A percentile compares a stretch with the other conserved stretches of the same genome.
Conservation (phyloP, 1,284 basidiomycete genomes). For the Marasmius tenuissimus region DNA sequence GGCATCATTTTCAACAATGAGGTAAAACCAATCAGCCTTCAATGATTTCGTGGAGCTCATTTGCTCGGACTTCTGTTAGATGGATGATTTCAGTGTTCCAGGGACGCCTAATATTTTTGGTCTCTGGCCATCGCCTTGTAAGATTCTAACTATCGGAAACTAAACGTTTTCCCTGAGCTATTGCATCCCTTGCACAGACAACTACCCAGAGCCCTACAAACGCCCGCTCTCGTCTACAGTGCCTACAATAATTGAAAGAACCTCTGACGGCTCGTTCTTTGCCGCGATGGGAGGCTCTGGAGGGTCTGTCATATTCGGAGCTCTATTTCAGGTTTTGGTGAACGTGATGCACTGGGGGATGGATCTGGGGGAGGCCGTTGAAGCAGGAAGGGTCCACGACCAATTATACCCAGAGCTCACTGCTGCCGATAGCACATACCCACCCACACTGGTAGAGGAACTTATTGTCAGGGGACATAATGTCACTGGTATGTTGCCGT, state of each 20-base stretch:
- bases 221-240: conserved; percentile 84
- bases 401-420: conserved; percentile 77
- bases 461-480: conserved; percentile 72
- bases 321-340: conserved; percentile 80
- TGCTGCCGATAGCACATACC: conserved; percentile 66
- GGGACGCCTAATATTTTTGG: conserved; percentile 83
- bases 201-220: conserved; percentile 86
- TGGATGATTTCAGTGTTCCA: conserved; percentile 89
- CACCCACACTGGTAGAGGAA: conserved; percentile 50
- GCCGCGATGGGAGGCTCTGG: conserved; percentile 84
- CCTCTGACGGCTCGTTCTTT: conserved; percentile 69
- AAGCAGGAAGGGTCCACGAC: conserved; percentile 88
- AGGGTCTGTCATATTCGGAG: conserved; percentile 82
- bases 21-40: conserved; percentile 27
- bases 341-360: conserved; percentile 81
- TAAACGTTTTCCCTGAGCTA: conserved; percentile 6
- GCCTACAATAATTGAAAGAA: conserved; percentile 75
- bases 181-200: conserved; percentile 47
- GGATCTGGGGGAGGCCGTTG: conserved; percentile 80
- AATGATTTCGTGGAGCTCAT: neutral
- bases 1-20: conserved; percentile 92
- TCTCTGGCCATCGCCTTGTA: conserved; percentile 82
- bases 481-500: conserved; percentile 52
- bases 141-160: conserved; percentile 21
- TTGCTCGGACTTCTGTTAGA: conserved; percentile 34